phyloP scores from a whole-genome alignment of 257 asterid genomes.

The Solanum megistacrolobum region DNA sequence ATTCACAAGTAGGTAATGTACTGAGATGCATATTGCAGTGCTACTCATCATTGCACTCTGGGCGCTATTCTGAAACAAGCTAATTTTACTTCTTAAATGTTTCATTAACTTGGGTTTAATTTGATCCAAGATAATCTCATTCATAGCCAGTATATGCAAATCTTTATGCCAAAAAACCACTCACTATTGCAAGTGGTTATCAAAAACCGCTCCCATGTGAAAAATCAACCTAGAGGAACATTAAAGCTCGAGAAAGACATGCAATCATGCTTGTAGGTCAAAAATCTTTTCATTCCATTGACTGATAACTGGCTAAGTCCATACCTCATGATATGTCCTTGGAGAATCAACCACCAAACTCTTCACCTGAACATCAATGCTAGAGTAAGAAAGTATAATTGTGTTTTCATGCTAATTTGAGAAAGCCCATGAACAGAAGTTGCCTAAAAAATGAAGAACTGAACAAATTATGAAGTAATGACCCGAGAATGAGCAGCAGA shows the following conservation, averaged over 20 bases:
- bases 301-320: background rate
- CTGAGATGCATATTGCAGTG: background rate
- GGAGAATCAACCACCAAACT: constrained; percentile 94
- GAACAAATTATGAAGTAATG: background rate
- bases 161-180: background rate
- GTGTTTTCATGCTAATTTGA: background rate
- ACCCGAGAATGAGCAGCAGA: background rate
- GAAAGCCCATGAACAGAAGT: background rate
- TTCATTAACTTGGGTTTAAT: background rate
- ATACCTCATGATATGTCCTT: constrained; percentile 92
- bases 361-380: constrained; percentile 50
- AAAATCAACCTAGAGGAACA: background rate
- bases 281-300: background rate
- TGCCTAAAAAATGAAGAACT: background rate
- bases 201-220: background rate
- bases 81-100: background rate
- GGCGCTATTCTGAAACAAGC: background rate
- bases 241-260: background rate
- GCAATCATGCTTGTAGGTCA: background rate
- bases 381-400: constrained; percentile 11
- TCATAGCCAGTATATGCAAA: background rate
- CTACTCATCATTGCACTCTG: background rate
- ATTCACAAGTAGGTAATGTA: background rate
- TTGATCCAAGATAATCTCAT: background rate
- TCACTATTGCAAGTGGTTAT: background rate